A percentile compares a stretch with the other conserved stretches of the same genome.
These are phyloP conservation scores for Spizellomyces punctatus DNA, from an alignment of 192 early-diverging fungal genomes.

Conservation along the genomic window DNA sequence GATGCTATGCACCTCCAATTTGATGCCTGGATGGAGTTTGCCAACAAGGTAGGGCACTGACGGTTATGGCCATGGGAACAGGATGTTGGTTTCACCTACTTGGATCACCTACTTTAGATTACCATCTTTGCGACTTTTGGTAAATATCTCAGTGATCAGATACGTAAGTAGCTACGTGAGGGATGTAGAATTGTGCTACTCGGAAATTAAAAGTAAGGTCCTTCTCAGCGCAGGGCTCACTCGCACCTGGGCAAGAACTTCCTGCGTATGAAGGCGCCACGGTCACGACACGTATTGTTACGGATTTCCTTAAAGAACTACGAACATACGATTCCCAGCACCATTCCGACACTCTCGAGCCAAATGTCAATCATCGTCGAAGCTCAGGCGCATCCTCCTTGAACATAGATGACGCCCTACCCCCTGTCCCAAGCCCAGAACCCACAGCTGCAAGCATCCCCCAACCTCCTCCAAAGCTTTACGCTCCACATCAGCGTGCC, in stretches of 20 bases:
- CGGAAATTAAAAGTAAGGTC: background rate
- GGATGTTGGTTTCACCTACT: background rate
- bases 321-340: slow-evolving; percentile 2
- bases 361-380: background rate
- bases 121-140: slow-evolving; percentile 39
- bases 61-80: background rate
- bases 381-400: background rate
- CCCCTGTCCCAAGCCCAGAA: background rate
- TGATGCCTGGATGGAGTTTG: slow-evolving; percentile 43
- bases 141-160: slow-evolving; percentile 44
- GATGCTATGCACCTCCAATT: slow-evolving; percentile 32
- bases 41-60: slow-evolving; percentile 18
- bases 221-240: slow-evolving; percentile 30
- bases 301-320: slow-evolving; percentile 26
- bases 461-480: slow-evolving; percentile 3
- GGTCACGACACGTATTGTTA: slow-evolving; percentile 20
- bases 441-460: background rate
- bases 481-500: background rate
- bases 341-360: no score
- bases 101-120: slow-evolving; percentile 2
- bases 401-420: background rate
- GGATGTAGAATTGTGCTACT: background rate
- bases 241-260: slow-evolving; percentile 39
- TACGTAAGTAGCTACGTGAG: slow-evolving; percentile 4
- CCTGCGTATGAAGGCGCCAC: slow-evolving; percentile 15